Conservation (phyloP, 2,329 filamentous ascomycete genomes). For the Colletotrichum godetiae region DNA sequence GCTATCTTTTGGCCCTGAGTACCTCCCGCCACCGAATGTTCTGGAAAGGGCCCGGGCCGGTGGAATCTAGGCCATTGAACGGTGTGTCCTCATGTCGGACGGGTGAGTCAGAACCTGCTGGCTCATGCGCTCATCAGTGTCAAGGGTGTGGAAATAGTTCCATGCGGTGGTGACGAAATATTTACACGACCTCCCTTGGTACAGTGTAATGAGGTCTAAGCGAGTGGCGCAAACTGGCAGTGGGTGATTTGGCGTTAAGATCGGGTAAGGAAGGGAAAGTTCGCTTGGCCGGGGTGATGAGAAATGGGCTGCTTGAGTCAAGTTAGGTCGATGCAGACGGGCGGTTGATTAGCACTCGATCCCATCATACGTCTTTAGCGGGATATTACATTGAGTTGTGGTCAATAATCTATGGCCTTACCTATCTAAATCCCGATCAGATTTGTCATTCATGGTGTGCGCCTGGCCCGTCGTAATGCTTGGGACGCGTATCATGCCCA, state of each 20-base stretch:
- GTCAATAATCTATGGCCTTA: neutral
- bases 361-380: neutral
- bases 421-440: neutral
- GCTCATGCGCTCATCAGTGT: neutral
- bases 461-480: neutral
- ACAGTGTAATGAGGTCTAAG: neutral
- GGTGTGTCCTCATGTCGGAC: neutral
- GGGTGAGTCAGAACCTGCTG: too few relatives aligned
- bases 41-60: slow-evolving; percentile 28
- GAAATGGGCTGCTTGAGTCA: neutral
- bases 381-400: neutral
- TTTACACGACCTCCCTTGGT: neutral
- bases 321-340: neutral
- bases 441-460: neutral
- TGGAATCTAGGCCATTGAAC: neutral
- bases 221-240: neutral
- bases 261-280: neutral
- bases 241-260: neutral
- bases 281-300: neutral
- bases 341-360: neutral
- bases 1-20: slow-evolving; percentile 74
- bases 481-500: neutral
- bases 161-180: neutral
- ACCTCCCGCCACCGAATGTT: slow-evolving; percentile 56
- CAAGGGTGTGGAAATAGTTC: neutral